Percentiles rank a stretch among this genome's conserved stretches.
phyloP scores from a whole-genome alignment of 495 filamentous ascomycete genomes.

The Aspergillus mulundensis region DNA sequence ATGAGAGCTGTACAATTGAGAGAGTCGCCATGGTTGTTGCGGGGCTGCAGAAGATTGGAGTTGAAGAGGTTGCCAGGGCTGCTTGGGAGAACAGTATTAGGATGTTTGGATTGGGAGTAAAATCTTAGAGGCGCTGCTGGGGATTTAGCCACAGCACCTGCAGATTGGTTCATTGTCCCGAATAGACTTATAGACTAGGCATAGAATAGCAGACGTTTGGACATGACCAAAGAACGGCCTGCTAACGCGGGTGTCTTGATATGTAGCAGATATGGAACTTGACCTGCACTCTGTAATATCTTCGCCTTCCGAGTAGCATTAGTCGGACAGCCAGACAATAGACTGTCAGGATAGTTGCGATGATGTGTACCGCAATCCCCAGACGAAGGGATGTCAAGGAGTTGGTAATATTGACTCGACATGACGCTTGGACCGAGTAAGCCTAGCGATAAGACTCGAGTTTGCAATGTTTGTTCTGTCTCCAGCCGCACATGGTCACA shows the following conservation, averaged over 20 bases:
- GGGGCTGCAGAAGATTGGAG: conserved; percentile 23
- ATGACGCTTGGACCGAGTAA: neutral
- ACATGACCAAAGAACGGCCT: too few species aligned
- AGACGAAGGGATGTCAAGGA: neutral
- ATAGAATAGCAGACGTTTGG: too few species aligned
- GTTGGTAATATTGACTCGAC: too few species aligned
- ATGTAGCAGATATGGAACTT: too few species aligned
- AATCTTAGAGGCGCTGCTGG: neutral
- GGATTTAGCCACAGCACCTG: neutral
- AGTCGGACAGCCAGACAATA: too few species aligned
- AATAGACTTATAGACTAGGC: neutral
- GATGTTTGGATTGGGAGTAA: conserved; percentile 26
- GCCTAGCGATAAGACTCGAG: neutral
- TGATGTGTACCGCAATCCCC: too few species aligned
- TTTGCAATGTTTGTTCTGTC: neutral
- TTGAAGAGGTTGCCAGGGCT: conserved; percentile 23
- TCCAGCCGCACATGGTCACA: neutral
- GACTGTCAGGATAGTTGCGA: too few species aligned
- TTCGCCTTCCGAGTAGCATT: too few species aligned
- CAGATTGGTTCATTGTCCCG: neutral
- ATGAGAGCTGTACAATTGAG: conserved; percentile 32
- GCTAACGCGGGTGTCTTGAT: too few species aligned
- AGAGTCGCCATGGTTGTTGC: conserved; percentile 28
- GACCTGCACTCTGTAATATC: too few species aligned
- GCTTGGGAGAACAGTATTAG: conserved; percentile 31